A percentile compares a stretch with the other conserved stretches of the same genome.
phyloP scores from a whole-genome alignment of 192 early-diverging fungal genomes.

The Jimgerdemannia flammicorona region DNA sequence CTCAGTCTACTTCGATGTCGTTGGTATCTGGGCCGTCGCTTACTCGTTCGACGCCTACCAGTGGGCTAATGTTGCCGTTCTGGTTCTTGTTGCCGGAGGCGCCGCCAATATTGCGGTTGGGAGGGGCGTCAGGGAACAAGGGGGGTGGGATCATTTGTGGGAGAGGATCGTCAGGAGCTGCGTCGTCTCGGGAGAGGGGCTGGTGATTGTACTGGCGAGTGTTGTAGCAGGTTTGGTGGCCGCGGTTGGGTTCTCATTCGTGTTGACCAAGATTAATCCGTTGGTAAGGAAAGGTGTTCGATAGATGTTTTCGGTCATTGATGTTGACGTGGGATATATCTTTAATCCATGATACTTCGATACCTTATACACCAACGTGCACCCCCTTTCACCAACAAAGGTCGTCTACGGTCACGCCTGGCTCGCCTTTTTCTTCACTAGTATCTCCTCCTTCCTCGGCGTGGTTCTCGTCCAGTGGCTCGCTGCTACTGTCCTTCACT shows the following conservation, averaged over 20 bases:
- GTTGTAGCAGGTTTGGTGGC: not conserved
- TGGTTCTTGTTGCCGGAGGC: constrained; percentile 16
- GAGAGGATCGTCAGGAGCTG: not conserved
- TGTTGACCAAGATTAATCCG: constrained; percentile 31
- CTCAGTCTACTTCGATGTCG: constrained; percentile 43
- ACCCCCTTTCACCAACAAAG: not conserved
- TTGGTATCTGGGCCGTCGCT: constrained; percentile 38
- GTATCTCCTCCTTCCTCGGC: constrained; percentile 13
- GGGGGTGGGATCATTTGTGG: not conserved
- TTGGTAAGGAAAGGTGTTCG: constrained; percentile 17
- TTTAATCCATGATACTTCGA: no score
- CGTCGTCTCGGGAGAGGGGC: not conserved
- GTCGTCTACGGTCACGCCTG: constrained; percentile 16
- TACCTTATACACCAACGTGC: not conserved
- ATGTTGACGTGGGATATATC: no score
- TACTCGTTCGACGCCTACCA: constrained; percentile 24
- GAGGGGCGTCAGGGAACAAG: constrained; percentile 2
- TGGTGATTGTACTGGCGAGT: not conserved
- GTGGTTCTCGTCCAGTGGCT: constrained; percentile 8
- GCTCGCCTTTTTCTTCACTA: constrained; percentile 4
- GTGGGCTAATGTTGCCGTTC: constrained; percentile 14
- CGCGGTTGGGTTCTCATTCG: constrained; percentile 3
- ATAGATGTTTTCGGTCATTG: no score
- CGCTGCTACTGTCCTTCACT: not conserved
- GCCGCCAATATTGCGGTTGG: constrained; percentile 3